Evolutionary conservation across 148 eudicot species (phyloP).

Genomic region (Fagopyrum esculentum): DNA sequence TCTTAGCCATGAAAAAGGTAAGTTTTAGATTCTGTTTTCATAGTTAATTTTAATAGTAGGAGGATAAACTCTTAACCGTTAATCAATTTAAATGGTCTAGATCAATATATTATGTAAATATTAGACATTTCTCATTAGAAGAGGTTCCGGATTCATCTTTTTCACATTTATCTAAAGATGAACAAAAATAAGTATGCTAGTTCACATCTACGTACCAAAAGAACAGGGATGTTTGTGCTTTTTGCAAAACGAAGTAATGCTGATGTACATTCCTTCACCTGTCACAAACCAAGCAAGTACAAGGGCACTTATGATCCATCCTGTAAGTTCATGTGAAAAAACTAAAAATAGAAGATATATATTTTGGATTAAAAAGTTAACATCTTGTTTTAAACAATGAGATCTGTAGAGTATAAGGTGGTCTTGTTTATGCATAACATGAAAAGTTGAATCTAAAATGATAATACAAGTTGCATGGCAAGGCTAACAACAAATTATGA

Average conservation of each 20-base stretch:
- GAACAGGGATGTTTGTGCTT: constrained; percentile 73
- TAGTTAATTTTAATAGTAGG: too few relatives aligned
- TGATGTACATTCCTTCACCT: constrained; percentile 95
- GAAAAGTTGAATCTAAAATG: background rate
- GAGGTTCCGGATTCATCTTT: background rate
- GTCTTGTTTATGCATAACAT: background rate
- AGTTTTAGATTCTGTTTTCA: too few relatives aligned
- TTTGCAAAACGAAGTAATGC: constrained; percentile 92
- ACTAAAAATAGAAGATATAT: background rate
- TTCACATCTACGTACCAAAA: constrained; percentile 42
- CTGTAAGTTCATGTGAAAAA: background rate
- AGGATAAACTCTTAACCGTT: too few relatives aligned
- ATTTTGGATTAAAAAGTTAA: background rate
- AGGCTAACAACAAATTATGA: background rate
- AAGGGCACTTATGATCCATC: background rate
- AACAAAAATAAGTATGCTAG: background rate
- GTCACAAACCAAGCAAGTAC: constrained; percentile 18
- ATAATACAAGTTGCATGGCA: background rate
- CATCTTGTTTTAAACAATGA: background rate
- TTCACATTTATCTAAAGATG: background rate
- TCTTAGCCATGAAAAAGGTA: too few relatives aligned
- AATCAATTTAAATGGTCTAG: too few relatives aligned
- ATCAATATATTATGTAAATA: too few relatives aligned
- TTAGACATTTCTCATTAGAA: too few relatives aligned
- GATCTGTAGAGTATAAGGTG: background rate